These are phyloP conservation scores for Stephania japonica DNA, from an alignment of 164 flowering plant species.

Conservation along the genomic window DNA sequence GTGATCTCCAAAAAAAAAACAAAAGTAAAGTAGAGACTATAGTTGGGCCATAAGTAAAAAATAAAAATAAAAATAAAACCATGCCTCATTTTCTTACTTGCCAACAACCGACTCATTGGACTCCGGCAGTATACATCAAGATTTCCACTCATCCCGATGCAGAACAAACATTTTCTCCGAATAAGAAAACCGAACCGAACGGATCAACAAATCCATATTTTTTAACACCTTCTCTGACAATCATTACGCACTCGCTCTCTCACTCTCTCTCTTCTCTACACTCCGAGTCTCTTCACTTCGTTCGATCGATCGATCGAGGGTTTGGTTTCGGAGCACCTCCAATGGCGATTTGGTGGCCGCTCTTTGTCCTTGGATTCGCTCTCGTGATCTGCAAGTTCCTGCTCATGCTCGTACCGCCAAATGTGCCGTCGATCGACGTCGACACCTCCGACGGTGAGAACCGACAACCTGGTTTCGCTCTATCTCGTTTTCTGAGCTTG, in stretches of 20 bases:
- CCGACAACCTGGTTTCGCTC: background rate
- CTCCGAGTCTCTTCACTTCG: background rate
- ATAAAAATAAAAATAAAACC: too few species aligned
- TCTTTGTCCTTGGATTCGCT: conserved; percentile 70
- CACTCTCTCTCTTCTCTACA: background rate
- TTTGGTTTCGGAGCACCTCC: background rate
- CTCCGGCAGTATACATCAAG: too few species aligned
- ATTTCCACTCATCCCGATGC: too few species aligned
- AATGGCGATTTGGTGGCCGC: conserved; percentile 95
- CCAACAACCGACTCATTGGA: too few species aligned
- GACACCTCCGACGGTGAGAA: conserved; percentile 79
- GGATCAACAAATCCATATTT: background rate
- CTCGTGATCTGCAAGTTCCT: conserved; percentile 72
- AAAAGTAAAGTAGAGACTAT: too few species aligned
- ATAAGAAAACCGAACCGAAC: background rate
- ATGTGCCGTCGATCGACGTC: conserved; percentile 95
- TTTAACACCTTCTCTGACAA: background rate
- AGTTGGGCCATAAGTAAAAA: too few species aligned
- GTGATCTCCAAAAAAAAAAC: too few species aligned
- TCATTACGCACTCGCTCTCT: background rate
- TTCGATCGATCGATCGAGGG: background rate
- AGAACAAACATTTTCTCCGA: background rate
- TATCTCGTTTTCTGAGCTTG: conserved; percentile 5
- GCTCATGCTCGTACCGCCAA: conserved; percentile 90
- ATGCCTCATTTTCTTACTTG: too few species aligned